Evolutionary conservation across 305 asterid genomes (phyloP).

Genomic region (Rubia occidens): DNA sequence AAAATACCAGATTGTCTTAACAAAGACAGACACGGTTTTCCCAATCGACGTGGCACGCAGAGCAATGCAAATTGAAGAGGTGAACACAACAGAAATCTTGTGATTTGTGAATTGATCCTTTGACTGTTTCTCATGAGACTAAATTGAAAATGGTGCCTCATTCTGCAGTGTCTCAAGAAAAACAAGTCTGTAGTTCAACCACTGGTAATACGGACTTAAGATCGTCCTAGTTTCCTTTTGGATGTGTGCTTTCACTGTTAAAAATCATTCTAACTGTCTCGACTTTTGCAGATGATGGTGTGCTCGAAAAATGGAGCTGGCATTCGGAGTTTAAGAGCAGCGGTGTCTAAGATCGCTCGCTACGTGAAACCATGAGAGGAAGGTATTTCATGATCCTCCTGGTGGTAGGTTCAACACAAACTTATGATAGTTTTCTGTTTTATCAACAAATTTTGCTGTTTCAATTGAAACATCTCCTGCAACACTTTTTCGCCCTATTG

Average conservation of each 20-base stretch:
- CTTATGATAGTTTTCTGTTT: neutral
- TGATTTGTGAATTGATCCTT: slow-evolving; percentile 10
- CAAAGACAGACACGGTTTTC: slow-evolving; percentile 81
- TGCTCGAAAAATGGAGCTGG: slow-evolving; percentile 97
- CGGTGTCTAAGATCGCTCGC: slow-evolving; percentile 66
- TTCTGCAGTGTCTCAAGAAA: slow-evolving; percentile 64
- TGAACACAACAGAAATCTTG: slow-evolving; percentile 16
- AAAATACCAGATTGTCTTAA: slow-evolving; percentile 80
- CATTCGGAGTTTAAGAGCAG: slow-evolving; percentile 78
- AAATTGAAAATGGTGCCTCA: slow-evolving; percentile 8
- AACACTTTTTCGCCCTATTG: no score
- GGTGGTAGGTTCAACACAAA: neutral
- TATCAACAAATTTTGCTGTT: no score
- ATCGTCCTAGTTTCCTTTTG: slow-evolving; percentile 6
- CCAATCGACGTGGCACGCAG: slow-evolving; percentile 92
- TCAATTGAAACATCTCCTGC: no score
- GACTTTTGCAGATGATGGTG: slow-evolving; percentile 71
- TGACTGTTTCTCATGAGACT: neutral
- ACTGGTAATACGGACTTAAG: slow-evolving; percentile 38
- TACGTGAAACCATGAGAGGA: slow-evolving; percentile 33
- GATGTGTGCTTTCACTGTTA: neutral
- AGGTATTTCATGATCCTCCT: neutral
- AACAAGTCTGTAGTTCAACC: slow-evolving; percentile 85
- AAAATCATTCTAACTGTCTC: slow-evolving; percentile 12
- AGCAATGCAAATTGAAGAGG: slow-evolving; percentile 99